phyloP scores from a whole-genome alignment of 1,284 basidiomycete species.

The Amylostereum chailletii region DNA sequence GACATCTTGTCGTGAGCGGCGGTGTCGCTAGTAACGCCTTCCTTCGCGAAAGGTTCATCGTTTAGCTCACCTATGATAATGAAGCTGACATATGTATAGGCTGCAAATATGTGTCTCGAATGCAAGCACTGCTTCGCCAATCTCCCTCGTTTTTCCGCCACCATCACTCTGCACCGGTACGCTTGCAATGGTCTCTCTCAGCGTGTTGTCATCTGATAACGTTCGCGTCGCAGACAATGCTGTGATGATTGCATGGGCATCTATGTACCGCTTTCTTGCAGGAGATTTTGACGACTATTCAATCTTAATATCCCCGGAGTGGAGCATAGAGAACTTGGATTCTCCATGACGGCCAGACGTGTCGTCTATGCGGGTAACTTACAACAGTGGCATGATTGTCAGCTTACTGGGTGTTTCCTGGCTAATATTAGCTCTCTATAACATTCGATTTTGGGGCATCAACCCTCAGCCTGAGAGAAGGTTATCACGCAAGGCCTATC shows the following conservation, averaged over 20 bases:
- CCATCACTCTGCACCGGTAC: constrained; percentile 74
- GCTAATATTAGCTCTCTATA: too few species aligned
- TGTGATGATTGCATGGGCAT: constrained; percentile 90
- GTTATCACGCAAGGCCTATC: too few species aligned
- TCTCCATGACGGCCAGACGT: too few species aligned
- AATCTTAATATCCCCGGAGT: constrained; percentile 50
- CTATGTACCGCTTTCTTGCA: constrained; percentile 70
- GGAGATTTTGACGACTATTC: constrained; percentile 59
- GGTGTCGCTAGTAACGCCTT: constrained; percentile 84
- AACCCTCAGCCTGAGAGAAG: too few species aligned
- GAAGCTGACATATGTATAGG: constrained; percentile 20
- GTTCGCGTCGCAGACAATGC: constrained; percentile 68
- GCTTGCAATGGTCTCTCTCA: neutral
- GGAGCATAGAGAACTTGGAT: constrained; percentile 57
- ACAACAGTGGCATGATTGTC: too few species aligned
- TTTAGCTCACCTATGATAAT: too few species aligned
- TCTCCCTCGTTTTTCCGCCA: constrained; percentile 59
- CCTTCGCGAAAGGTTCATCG: constrained; percentile 51
- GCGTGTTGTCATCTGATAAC: neutral
- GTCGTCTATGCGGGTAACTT: too few species aligned
- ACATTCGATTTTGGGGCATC: too few species aligned
- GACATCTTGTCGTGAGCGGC: constrained; percentile 73
- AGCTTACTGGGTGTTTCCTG: too few species aligned
- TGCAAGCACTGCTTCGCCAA: constrained; percentile 22
- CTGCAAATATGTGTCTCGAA: constrained; percentile 30